These are phyloP conservation scores for Cajanus cajan DNA, from an alignment of 306 rosid genomes.

Conservation along the genomic window DNA sequence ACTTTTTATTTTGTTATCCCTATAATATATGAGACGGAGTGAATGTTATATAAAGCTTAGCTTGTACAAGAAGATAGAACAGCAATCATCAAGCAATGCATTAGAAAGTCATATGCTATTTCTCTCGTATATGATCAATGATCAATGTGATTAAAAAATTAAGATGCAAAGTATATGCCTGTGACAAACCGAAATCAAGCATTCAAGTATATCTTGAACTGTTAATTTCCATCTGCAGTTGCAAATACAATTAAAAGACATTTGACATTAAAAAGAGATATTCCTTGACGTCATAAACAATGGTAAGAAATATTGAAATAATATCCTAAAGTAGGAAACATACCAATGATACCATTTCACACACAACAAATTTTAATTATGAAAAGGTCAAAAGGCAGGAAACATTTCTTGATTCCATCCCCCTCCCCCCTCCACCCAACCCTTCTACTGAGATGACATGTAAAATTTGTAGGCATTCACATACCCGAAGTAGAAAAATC, in stretches of 20 bases:
- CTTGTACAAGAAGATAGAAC: neutral
- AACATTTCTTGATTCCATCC: neutral
- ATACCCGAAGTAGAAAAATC: constrained; percentile 53
- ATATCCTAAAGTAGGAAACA: neutral
- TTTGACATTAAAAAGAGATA: neutral
- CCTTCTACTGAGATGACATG: constrained; percentile 16
- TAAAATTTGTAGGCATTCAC: constrained; percentile 5
- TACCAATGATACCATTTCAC: constrained; percentile 3
- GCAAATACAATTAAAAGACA: neutral
- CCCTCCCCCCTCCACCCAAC: neutral
- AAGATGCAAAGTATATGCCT: constrained; percentile 1
- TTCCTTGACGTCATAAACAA: neutral
- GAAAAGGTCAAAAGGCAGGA: neutral
- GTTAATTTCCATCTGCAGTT: neutral
- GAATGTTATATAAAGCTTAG: neutral
- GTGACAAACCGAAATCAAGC: constrained; percentile 4
- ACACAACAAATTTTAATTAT: constrained; percentile 6
- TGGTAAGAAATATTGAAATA: neutral
- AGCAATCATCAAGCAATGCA: neutral
- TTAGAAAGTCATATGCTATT: neutral
- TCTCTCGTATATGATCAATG: neutral
- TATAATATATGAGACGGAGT: neutral
- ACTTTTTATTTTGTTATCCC: neutral
- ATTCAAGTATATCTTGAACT: neutral
- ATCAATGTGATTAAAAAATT: neutral